A percentile compares a stretch with the other conserved stretches of the same genome.
Evolutionary conservation across 768 basidiomycete genomes (phyloP).

Genomic region (Russula earlei): DNA sequence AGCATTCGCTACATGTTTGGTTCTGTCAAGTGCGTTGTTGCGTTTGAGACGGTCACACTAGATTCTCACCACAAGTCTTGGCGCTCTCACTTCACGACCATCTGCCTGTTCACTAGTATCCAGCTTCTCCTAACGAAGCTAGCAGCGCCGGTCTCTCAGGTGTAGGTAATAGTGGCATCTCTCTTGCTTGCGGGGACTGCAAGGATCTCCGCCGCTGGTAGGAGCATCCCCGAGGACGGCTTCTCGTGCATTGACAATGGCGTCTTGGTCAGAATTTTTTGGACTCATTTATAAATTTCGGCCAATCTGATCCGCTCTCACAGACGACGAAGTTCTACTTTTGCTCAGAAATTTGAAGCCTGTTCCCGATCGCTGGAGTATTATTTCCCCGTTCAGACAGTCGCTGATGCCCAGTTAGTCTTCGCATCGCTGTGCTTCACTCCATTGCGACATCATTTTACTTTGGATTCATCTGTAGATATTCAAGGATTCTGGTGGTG

Average conservation of each 20-base stretch:
- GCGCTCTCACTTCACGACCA: neutral
- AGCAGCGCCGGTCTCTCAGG: neutral
- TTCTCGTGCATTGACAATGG: conserved; percentile 27
- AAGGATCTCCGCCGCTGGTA: conserved; percentile 37
- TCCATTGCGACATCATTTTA: conserved; percentile 44
- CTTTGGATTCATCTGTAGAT: conserved; percentile 37
- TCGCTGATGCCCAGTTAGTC: no score
- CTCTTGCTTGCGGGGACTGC: conserved; percentile 33
- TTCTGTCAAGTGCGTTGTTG: neutral
- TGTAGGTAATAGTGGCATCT: neutral
- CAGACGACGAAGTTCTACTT: no score
- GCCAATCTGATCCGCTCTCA: no score
- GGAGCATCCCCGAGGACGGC: conserved; percentile 39
- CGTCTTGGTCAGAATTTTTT: no score
- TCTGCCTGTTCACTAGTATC: neutral
- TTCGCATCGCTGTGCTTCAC: conserved; percentile 51
- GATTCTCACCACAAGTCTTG: neutral
- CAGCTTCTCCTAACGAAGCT: neutral
- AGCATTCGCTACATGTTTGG: no score
- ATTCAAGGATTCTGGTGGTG: conserved; percentile 37
- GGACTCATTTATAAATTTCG: no score
- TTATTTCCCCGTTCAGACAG: no score
- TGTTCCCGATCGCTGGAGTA: no score
- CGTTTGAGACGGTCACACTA: neutral
- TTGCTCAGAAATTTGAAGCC: no score